A percentile compares a stretch with the other conserved stretches of the same genome.
Conservation (phyloP, 1,139 yeast genomes). For the Fermentozyma sake region DNA sequence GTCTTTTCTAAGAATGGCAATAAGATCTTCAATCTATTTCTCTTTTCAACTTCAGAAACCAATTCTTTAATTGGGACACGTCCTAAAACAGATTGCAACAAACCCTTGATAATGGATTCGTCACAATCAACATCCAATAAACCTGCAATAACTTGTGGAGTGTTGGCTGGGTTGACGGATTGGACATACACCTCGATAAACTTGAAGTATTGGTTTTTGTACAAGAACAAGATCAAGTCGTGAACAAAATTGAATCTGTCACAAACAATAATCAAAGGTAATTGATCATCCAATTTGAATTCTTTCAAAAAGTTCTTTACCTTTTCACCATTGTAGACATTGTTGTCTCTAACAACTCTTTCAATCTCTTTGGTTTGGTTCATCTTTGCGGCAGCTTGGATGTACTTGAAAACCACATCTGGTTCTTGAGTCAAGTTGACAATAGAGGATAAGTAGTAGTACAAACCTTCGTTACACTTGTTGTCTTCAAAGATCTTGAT, state of each 20-base stretch:
- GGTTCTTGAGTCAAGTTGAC: slow-evolving; percentile 93
- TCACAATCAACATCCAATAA: slow-evolving; percentile 96
- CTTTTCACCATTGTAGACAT: slow-evolving; percentile 92
- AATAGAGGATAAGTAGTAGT: slow-evolving; percentile 87
- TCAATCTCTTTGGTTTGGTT: slow-evolving; percentile 94
- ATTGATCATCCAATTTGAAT: slow-evolving; percentile 88
- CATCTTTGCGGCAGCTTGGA: slow-evolving; percentile 87
- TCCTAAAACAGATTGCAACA: slow-evolving; percentile 83
- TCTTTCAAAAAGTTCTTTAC: slow-evolving; percentile 96
- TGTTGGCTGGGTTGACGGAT: slow-evolving; percentile 90
- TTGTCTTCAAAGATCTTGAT: slow-evolving; percentile 91
- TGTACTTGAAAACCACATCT: slow-evolving; percentile 92
- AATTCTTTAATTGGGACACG: slow-evolving; percentile 90
- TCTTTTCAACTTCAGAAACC: slow-evolving; percentile 91
- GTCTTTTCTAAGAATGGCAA: slow-evolving; percentile 92
- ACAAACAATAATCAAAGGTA: slow-evolving; percentile 94
- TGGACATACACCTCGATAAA: slow-evolving; percentile 97
- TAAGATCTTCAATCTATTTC: slow-evolving; percentile 87
- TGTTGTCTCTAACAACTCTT: slow-evolving; percentile 91
- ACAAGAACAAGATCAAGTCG: slow-evolving; percentile 86
- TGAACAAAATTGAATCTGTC: slow-evolving; percentile 90
- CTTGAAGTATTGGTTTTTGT: slow-evolving; percentile 92
- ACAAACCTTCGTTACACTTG: slow-evolving; percentile 88
- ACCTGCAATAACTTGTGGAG: slow-evolving; percentile 96
- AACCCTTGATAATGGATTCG: slow-evolving; percentile 76